Evolutionary conservation across 2,329 filamentous ascomycete species (phyloP), one percentile per base, ranked within the genome.

Genomic region (Ophiocordyceps robertsii): DNA sequence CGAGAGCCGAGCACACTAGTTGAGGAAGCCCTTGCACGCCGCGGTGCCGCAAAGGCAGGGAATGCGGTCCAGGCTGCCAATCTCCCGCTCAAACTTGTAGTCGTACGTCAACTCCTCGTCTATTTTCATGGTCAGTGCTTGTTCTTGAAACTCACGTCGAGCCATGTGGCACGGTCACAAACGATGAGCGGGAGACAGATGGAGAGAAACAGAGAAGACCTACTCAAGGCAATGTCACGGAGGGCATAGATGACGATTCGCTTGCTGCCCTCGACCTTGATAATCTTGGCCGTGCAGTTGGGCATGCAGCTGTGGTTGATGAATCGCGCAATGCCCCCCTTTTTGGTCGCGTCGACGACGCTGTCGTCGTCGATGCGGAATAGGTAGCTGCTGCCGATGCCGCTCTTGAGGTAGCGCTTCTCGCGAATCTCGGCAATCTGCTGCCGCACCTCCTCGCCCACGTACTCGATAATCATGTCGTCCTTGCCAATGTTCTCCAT

Each of bases 381-480:
- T 30, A 98, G 75, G 62, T 98, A 98, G 59, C 86, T 94, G 63
- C 88, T 95, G 45, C 92, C 92, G 49, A 98, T 95, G 41, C 92
- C 92, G 58, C 92, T 95, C 69, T 92, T 90, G 49, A 95, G 77
- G 61, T 98, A 98, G 46, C 82, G 79, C 50, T 82, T 78, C 67
- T 98, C 92, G 44, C 92, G 82, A 58, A 96, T 80, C 62, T 98
- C 92, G n/a, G 92, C 89, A 46, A 98, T 92, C 56, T 93, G 87
- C 63, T 98, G 92, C 44, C 92, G 80, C 32, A 98, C 88, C 62
- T 95, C 92, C 66, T 98, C 92, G 46, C 92, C 92, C 11, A 98
- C 92, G 59, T 98, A 98, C 66, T 98, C 92, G 57, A 98, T 98
- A 59, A 98, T 98, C 88, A 98, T 95, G 64, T 98, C 92, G 61